Base-by-base conservation (phyloP, 2,329 filamentous ascomycete species). In the Colletotrichum higginsianum region DNA sequence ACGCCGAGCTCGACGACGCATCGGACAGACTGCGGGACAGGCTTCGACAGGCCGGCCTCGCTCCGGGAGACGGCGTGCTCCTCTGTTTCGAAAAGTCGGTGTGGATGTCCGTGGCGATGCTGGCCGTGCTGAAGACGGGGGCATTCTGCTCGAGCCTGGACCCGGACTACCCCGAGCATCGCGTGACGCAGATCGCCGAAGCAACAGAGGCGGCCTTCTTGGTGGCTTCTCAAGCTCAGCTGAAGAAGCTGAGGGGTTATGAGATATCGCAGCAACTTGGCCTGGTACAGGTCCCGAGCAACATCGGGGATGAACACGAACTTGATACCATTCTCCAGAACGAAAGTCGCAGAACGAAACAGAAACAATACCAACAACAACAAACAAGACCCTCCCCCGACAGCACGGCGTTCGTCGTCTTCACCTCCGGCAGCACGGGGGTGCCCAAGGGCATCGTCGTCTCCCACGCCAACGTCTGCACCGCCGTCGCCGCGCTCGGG, bases 1-100 rank as follows among this genome's bases (percentile, higher is more conserved):
- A 80, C 50, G 55, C 60, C 1, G 75, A 80, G 13, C 64, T 80
- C 1, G 70, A 77, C 53, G 11, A 44, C 1, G 30, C 58, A 5
- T 62, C 75, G n/a, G 61, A 63, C 4, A 26, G 35, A 1, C 47
- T 75, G 8, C 64, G 64, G 21, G 23, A 23, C 8, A 38, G 57
- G 13, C 55, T 75, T 16, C 58, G 44, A 1, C 26, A 15, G 11
- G 38, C 21, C 11, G 60, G 47, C n/a, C n/a, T 62, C 60, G 23
- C 3, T 9, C n/a, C 21, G 9, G 60, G 60, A 13, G 30, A 11
- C 12, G 21, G 30, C 23, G 47, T 62, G 12, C 44, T 42, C 16
- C 46, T 62, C n/a, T 52, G 46, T n/a, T 62, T 62, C 23, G 60
- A 62, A n/a, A 69, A 69, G 52, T 63, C 66, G n/a, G 49, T 52